These are phyloP conservation scores for Grosmannia serpens DNA, from an alignment of 2,329 filamentous ascomycete genomes.

Conservation along the genomic window DNA sequence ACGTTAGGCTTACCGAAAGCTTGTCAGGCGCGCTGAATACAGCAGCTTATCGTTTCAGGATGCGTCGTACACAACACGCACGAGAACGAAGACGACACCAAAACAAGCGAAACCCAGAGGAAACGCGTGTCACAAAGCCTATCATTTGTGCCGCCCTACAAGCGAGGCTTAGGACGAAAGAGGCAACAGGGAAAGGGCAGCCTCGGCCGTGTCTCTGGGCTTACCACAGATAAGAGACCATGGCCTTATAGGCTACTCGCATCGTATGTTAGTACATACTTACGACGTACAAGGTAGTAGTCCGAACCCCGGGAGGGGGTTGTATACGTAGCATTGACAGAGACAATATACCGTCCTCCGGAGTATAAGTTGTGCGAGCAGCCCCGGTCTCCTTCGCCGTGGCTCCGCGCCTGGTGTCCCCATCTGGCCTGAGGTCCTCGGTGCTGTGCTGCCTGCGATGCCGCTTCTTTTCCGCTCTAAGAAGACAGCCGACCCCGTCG, in stretches of 20 bases:
- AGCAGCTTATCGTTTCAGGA: neutral
- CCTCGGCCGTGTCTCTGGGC: neutral
- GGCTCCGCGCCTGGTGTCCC: too few species aligned
- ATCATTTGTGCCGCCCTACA: too few species aligned
- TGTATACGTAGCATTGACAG: neutral
- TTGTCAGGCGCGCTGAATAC: neutral
- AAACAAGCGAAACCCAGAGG: too few species aligned
- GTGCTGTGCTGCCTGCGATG: neutral
- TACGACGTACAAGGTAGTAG: neutral
- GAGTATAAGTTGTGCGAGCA: neutral
- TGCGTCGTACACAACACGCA: neutral
- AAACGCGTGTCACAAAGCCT: too few species aligned
- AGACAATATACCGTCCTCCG: neutral
- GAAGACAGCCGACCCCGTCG: neutral
- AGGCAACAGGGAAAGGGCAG: neutral
- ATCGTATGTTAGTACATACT: neutral
- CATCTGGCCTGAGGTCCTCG: neutral
- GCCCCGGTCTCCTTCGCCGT: neutral
- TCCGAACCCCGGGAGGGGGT: neutral
- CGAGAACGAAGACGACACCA: neutral
- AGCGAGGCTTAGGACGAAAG: neutral
- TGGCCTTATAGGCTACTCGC: neutral
- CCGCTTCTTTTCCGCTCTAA: constrained; percentile 1
- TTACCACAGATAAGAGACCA: neutral
- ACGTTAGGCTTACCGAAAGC: neutral